These are phyloP conservation scores for Vanilla planifolia DNA, from an alignment of 106 monocot species.

Conservation along the genomic window DNA sequence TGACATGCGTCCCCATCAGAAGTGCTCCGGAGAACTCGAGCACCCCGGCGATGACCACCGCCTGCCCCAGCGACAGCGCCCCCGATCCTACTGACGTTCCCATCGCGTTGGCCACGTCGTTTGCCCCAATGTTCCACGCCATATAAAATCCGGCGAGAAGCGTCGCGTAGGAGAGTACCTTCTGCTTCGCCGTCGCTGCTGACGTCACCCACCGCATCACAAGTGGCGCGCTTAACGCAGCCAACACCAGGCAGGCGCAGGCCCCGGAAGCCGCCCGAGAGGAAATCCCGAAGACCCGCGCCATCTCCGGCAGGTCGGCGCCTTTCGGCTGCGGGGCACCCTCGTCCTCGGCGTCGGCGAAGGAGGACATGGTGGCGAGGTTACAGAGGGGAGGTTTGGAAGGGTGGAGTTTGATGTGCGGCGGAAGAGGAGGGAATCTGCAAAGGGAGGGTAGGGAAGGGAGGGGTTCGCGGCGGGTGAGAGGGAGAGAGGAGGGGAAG, in stretches of 20 bases:
- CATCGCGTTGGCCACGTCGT: constrained; percentile 99
- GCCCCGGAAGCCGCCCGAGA: constrained; percentile 57
- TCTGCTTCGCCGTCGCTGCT: constrained; percentile 38
- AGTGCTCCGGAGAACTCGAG: constrained; percentile 95
- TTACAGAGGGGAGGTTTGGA: constrained; percentile 3
- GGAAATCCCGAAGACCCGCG: constrained; percentile 76
- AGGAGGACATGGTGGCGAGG: constrained; percentile 47
- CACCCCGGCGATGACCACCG: constrained; percentile 87
- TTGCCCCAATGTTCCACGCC: constrained; percentile 99
- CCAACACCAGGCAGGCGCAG: constrained; percentile 56
- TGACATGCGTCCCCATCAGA: constrained; percentile 95
- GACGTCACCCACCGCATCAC: constrained; percentile 31
- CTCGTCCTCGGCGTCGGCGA: constrained; percentile 30
- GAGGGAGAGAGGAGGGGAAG: background rate
- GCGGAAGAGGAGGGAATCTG: background rate
- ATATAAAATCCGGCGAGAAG: constrained; percentile 87
- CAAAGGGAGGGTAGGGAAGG: background rate
- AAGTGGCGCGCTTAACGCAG: constrained; percentile 62
- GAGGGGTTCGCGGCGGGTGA: background rate
- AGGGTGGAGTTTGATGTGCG: background rate
- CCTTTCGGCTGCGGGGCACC: background rate
- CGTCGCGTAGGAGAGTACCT: constrained; percentile 57
- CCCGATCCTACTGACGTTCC: constrained; percentile 98
- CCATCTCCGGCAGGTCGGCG: constrained; percentile 51
- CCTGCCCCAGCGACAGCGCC: constrained; percentile 82